A percentile compares a stretch with the other conserved stretches of the same genome.
Conservation (phyloP, 345 rosid genomes). For the Hibiscus mutabilis region DNA sequence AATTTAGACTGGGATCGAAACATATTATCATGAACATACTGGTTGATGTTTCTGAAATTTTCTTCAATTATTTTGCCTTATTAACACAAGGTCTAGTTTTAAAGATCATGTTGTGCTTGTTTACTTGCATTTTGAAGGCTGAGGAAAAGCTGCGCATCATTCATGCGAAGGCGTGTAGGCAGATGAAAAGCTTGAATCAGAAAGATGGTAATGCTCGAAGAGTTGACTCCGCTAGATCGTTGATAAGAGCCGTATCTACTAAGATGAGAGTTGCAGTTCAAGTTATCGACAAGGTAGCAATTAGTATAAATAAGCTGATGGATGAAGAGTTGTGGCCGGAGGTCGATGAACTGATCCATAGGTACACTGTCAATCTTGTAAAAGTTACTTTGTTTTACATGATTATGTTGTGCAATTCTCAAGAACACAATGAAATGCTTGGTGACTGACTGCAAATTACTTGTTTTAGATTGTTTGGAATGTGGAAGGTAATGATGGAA, state of each 20-base stretch:
- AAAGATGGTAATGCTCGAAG: slow-evolving; percentile 32
- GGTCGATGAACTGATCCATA: slow-evolving; percentile 30
- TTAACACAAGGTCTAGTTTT: background rate
- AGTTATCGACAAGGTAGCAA: slow-evolving; percentile 42
- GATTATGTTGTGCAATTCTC: background rate
- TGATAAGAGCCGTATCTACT: slow-evolving; percentile 31
- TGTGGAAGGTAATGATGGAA: slow-evolving; percentile 69
- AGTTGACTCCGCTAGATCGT: slow-evolving; percentile 25
- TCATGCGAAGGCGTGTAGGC: slow-evolving; percentile 37
- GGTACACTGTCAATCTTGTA: slow-evolving; percentile 24
- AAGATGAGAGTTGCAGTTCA: slow-evolving; percentile 45
- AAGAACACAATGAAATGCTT: background rate
- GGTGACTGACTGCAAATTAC: background rate
- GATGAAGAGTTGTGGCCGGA: slow-evolving; percentile 54
- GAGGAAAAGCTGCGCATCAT: slow-evolving; percentile 50
- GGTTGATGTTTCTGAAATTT: background rate
- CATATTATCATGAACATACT: background rate
- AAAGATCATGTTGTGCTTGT: background rate
- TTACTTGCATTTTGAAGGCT: slow-evolving; percentile 24
- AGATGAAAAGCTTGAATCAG: slow-evolving; percentile 32
- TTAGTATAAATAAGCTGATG: slow-evolving; percentile 35
- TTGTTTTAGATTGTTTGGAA: slow-evolving; percentile 38
- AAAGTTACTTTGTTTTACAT: background rate
- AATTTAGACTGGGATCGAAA: background rate
- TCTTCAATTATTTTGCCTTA: background rate